phyloP scores from a whole-genome alignment of 257 asterid species.

The Rehmannia glutinosa region DNA sequence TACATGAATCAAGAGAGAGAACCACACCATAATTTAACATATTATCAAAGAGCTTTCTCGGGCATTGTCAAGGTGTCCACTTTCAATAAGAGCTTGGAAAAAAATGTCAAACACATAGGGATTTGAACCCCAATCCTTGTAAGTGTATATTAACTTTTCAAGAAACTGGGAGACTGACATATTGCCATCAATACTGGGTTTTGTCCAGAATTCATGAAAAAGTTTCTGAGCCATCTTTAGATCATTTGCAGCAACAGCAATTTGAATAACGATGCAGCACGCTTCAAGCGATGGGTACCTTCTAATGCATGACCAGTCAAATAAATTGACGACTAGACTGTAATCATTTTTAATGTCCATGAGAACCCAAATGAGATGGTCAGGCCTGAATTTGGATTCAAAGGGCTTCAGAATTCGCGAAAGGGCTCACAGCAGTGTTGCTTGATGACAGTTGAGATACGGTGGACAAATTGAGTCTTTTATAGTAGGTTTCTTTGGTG shows the following conservation, averaged over 20 bases:
- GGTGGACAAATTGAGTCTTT: constrained; percentile 69
- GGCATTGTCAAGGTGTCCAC: constrained; percentile 56
- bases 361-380: constrained; percentile 86
- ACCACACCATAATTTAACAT: constrained; percentile 67
- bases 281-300: constrained; percentile 82
- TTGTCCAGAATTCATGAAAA: constrained; percentile 50
- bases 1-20: constrained; percentile 75
- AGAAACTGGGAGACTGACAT: constrained; percentile 44
- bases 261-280: constrained; percentile 71
- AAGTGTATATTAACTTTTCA: constrained; percentile 75
- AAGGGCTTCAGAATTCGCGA: constrained; percentile 50
- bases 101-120: constrained; percentile 77
- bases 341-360: constrained; percentile 69
- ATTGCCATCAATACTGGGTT: constrained; percentile 33
- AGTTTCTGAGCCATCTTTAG: constrained; percentile 37
- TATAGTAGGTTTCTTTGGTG: constrained; percentile 68
- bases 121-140: constrained; percentile 84
- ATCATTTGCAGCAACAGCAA: constrained; percentile 63
- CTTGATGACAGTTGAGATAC: constrained; percentile 61
- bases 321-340: constrained; percentile 56
- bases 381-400: constrained; percentile 70
- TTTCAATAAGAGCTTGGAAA: constrained; percentile 67
- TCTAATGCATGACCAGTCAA: constrained; percentile 71
- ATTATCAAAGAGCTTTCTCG: constrained; percentile 59
- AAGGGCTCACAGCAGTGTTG: constrained; percentile 65